Conservation (phyloP, 768 basidiomycete species). For the Leccinum aurantiacum region DNA sequence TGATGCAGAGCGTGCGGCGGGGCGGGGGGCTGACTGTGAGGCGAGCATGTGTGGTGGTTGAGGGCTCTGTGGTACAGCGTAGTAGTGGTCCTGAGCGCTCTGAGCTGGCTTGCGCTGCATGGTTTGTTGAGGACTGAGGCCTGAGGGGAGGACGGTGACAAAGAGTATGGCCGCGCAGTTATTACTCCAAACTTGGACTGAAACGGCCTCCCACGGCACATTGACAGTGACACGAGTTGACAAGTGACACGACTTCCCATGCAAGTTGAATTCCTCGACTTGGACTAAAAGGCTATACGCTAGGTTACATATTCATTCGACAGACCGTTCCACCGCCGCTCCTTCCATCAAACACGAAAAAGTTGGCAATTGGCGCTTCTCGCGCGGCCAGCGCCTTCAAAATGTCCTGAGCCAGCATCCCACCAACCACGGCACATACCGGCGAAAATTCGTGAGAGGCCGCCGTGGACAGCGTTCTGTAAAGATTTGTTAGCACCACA, state of each 20-base stretch:
- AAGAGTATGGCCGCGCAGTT: conserved; percentile 1
- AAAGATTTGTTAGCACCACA: conserved; percentile 13
- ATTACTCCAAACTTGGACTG: conserved; percentile 21
- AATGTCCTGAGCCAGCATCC: conserved; percentile 92
- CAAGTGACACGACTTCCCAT: not conserved
- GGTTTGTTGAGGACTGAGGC: conserved; percentile 15
- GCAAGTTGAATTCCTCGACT: not conserved
- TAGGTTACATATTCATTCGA: conserved; percentile 44
- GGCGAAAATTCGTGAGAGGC: conserved; percentile 87
- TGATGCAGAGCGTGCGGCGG: conserved; percentile 30
- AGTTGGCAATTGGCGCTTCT: conserved; percentile 91
- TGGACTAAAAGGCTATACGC: not conserved
- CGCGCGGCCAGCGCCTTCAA: conserved; percentile 87
- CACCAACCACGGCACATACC: conserved; percentile 92
- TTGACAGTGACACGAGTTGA: not conserved
- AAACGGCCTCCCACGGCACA: conserved; percentile 16
- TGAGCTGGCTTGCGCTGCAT: conserved; percentile 46
- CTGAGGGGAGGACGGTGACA: conserved; percentile 1
- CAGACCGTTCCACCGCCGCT: conserved; percentile 74
- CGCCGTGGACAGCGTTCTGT: conserved; percentile 68
- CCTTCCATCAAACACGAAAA: conserved; percentile 84
- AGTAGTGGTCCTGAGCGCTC: conserved; percentile 51
- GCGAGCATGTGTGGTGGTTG: conserved; percentile 38
- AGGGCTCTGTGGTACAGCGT: conserved; percentile 66
- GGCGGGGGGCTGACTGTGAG: conserved; percentile 25